phyloP scores from a whole-genome alignment of 106 monocot genomes.

The Dactylorhiza incarnata region DNA sequence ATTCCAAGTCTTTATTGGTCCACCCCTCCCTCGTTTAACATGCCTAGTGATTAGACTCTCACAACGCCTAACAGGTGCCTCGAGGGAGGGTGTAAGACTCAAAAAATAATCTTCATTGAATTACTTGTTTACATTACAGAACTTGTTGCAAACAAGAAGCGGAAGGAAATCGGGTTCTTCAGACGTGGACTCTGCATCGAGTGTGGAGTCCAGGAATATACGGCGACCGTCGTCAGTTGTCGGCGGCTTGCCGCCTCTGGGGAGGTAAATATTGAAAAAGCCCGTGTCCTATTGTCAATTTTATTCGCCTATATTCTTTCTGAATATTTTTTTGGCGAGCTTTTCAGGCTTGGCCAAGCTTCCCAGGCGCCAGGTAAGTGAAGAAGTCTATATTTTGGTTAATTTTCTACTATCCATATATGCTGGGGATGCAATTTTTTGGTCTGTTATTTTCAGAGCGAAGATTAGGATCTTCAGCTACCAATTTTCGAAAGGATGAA shows the following conservation, averaged over 20 bases:
- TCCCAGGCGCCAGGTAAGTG: constrained; percentile 70
- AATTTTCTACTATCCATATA: not conserved
- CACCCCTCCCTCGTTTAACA: too few relatives aligned
- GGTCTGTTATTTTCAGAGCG: constrained; percentile 38
- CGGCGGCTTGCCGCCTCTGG: constrained; percentile 75
- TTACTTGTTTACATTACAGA: constrained; percentile 28
- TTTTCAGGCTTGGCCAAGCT: constrained; percentile 38
- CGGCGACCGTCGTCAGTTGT: constrained; percentile 58
- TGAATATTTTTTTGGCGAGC: constrained; percentile 4
- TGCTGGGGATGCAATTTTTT: not conserved
- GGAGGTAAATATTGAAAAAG: constrained; percentile 41
- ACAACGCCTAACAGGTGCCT: too few relatives aligned
- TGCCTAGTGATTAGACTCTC: too few relatives aligned
- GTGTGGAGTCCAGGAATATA: constrained; percentile 45
- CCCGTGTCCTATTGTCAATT: not conserved
- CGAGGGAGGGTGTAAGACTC: too few relatives aligned
- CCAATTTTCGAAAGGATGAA: constrained; percentile 68
- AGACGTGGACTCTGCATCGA: constrained; percentile 41
- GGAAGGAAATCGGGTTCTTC: constrained; percentile 51
- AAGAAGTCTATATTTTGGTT: not conserved
- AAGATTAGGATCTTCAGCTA: constrained; percentile 44
- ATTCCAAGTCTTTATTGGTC: too few relatives aligned
- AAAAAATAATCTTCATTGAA: too few relatives aligned
- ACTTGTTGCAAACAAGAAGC: constrained; percentile 62
- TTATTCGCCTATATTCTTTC: not conserved